Evolutionary conservation across 2,329 filamentous ascomycete species (phyloP), one percentile per base, ranked within the genome.

Genomic region (Pestalotiopsis sp.): DNA sequence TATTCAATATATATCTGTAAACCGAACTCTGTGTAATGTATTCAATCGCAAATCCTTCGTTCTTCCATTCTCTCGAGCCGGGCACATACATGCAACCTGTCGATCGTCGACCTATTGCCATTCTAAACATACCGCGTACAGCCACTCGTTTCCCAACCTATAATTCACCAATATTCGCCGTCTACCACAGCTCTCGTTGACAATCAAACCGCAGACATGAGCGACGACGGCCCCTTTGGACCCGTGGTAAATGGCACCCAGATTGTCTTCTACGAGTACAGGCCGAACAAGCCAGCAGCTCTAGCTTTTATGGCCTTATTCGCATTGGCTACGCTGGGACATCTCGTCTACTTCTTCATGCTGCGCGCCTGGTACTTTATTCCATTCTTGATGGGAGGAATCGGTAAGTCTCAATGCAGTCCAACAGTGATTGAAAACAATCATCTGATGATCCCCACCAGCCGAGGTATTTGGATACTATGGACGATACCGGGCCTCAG

Each of bases 391-490:
- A 63, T 72, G 13, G 72, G 72, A 57, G 70, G 72, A 1, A 52
- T 67, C 27, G 57, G 70, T 71, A 59, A 58, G 67, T 65, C 23
- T 12, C 12, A 45, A 2, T 1, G 7, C 39, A 13, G 1, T 3
- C 5, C 12, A 45, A 45, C 5, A 4, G 39, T 2, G 4, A 45
- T 45, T 45, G 39, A 2, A 45, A 41, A 45, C 1, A 45, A 45
- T 45, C 1, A 45, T 52, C 45, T 52, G 3, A 41, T 4, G 7
- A 2, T 23, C 25, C 12, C 0, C 2, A 3, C 7, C 17, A 73
- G 72, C 72, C 59, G 70, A 73, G 52, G 63, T 68, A 0, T 58
- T 74, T 38, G 74, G 74, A 4, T 76, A 77, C 52, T 68, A 70
- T 36, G 74, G 74, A 5, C 68, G 74, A 3, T 71, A 73, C 17